Base-by-base conservation (phyloP, 1,284 basidiomycete species). In the Fomitopsis palustris region DNA sequence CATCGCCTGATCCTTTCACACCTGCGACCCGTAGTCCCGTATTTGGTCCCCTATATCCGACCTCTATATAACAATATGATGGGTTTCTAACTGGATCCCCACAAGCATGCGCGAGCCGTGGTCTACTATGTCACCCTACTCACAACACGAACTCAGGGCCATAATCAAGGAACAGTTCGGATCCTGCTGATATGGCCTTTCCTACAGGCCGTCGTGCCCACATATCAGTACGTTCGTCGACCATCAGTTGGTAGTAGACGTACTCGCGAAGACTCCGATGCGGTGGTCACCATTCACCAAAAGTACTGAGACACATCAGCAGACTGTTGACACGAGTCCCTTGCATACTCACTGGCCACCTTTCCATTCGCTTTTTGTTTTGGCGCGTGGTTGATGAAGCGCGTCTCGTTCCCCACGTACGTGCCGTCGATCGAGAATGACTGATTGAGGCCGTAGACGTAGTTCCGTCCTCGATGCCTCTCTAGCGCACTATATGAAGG, bases 371-470 rank as follows among this genome's bases (percentile, higher is more conserved):
- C 71, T 9, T 62, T 53, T 4, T 62, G 60, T 5, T 60, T 60
- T 4, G 63, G 57, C 0, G 67, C 66, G 55, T 87, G 81, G 60
- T 87, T 87, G 31, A 87, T 72, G 63, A 80, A 87, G 21, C 85
- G 73, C 5, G 79, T 77, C 54, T 78, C 75, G 66, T 86, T 87
- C 0, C 84, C 85, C 2, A 76, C 65, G 33, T 70, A 68, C n/a
- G 73, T 71, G 29, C 81, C 79, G 66, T 87, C 84, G 43, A 83
- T 62, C 3, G 72, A 64, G 12, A 72, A 37, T 0, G 60, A 55
- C 0, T 42, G 17, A 39, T 76, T 72, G 1, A 81, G 63, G 5
- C 61, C 68, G 61, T 81, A 86, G 1, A 81, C 66, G 60, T 86
- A 86, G 64, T 81, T 83, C 12, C 76, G 72, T 0, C 64, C 61